Evolutionary conservation across 768 basidiomycete genomes (phyloP).

Genomic region (Hortiboletus campestris): DNA sequence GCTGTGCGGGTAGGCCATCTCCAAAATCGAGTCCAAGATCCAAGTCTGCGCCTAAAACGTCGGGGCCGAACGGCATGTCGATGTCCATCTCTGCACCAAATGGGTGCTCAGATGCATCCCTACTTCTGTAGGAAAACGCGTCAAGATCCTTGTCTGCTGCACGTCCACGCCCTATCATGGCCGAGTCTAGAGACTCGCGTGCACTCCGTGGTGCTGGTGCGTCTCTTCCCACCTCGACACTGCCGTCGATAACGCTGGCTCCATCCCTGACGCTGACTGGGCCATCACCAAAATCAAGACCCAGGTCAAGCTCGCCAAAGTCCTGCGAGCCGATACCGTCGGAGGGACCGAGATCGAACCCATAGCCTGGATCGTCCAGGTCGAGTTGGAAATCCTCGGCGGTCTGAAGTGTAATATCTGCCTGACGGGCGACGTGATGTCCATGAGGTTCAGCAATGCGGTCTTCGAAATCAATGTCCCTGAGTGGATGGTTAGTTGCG

Average conservation of each 20-base stretch:
- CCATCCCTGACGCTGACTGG: constrained; percentile 36
- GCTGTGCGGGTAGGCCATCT: constrained; percentile 46
- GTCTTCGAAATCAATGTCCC: constrained; percentile 80
- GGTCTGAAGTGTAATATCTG: constrained; percentile 85
- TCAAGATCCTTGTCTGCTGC: constrained; percentile 57
- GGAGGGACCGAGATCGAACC: constrained; percentile 76
- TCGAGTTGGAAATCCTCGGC: constrained; percentile 72
- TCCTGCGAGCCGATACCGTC: constrained; percentile 88
- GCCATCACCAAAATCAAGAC: constrained; percentile 73
- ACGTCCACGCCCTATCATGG: constrained; percentile 49
- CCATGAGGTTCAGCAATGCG: constrained; percentile 59
- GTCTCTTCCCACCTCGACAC: constrained; percentile 77
- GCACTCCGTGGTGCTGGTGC: constrained; percentile 45
- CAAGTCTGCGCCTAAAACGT: constrained; percentile 53
- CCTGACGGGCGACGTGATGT: constrained; percentile 79
- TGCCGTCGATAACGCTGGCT: constrained; percentile 52
- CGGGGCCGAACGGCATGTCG: constrained; percentile 49
- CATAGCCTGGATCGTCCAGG: constrained; percentile 53
- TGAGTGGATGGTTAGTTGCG: constrained; percentile 30
- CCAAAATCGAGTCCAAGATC: constrained; percentile 74
- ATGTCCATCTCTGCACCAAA: constrained; percentile 55
- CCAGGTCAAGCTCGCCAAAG: constrained; percentile 69
- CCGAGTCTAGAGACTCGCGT: constrained; percentile 62
- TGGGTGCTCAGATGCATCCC: constrained; percentile 64
- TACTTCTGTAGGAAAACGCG: constrained; percentile 59